A percentile compares a stretch with the other conserved stretches of the same genome.
Evolutionary conservation across 768 basidiomycete species (phyloP).

Genomic region (Tricholomella constricta): DNA sequence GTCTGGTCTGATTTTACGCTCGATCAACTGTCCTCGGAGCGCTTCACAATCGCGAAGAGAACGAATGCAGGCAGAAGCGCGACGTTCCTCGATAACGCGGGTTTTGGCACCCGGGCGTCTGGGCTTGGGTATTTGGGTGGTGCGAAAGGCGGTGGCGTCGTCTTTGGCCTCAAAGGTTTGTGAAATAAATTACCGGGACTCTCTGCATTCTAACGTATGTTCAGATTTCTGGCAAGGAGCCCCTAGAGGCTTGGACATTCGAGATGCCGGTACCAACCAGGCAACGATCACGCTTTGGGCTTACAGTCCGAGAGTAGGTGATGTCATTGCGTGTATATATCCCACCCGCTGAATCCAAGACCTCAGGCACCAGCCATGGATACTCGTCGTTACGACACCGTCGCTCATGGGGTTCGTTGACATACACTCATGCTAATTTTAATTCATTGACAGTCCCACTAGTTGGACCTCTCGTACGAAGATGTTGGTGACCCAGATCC

Average conservation of each 20-base stretch:
- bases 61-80: constrained; percentile 29
- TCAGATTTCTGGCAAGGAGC: constrained; percentile 42
- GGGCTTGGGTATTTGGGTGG: constrained; percentile 41
- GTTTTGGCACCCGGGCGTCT: constrained; percentile 35
- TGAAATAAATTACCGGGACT: not conserved
- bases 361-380: constrained; percentile 34
- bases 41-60: constrained; percentile 34
- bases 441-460: not conserved
- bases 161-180: constrained; percentile 35
- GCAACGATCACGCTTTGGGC: constrained; percentile 39
- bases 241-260: constrained; percentile 36
- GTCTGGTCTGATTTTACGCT: constrained; percentile 39
- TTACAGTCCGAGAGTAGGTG: constrained; percentile 34
- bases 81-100: constrained; percentile 31
- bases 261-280: constrained; percentile 29
- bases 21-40: constrained; percentile 33
- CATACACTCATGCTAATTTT: not conserved
- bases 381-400: constrained; percentile 40
- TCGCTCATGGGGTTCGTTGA: constrained; percentile 35
- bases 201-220: not conserved
- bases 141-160: constrained; percentile 35
- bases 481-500: constrained; percentile 41
- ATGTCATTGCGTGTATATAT: not conserved
- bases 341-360: not conserved
- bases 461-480: constrained; percentile 41